Conservation (phyloP, 2,329 filamentous ascomycete species). For the Stachybotrys echinatus region DNA sequence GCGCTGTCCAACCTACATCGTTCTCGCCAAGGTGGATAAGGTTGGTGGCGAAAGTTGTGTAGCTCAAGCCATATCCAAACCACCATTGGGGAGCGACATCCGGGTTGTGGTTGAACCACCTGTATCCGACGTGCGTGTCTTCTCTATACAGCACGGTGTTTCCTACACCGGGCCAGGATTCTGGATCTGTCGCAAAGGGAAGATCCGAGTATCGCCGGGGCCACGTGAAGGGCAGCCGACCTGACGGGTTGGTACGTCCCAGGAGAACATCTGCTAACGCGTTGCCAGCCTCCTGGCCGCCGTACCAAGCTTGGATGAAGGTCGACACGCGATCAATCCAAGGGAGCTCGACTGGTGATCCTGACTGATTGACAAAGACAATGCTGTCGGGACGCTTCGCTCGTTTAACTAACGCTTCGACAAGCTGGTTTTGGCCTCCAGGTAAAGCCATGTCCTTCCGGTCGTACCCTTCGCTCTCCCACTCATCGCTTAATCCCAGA, state of each 20-base stretch:
- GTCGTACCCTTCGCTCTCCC: constrained; percentile 12
- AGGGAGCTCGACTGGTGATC: constrained; percentile 27
- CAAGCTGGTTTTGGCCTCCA: constrained; percentile 5
- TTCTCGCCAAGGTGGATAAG: constrained; percentile 2
- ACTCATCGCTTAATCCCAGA: constrained; percentile 9
- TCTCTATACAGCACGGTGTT: constrained; percentile 7
- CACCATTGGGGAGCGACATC: constrained; percentile 2
- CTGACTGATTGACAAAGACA: constrained; percentile 12
- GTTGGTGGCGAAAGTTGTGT: constrained; percentile 52
- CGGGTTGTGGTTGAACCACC: constrained; percentile 5
- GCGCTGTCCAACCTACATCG: constrained; percentile 1
- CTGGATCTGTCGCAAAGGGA: background rate
- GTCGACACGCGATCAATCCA: constrained; percentile 25
- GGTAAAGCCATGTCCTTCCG: constrained; percentile 7
- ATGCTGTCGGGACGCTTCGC: constrained; percentile 3
- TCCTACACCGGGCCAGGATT: constrained; percentile 7
- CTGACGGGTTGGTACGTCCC: constrained; percentile 23
- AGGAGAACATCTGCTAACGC: constrained; percentile 19
- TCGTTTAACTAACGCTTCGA: background rate
- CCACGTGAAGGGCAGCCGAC: constrained; percentile 63
- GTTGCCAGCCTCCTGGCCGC: constrained; percentile 18
- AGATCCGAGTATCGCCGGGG: constrained; percentile 33
- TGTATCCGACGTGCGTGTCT: constrained; percentile 5
- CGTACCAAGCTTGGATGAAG: constrained; percentile 18
- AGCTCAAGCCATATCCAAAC: constrained; percentile 67